Evolutionary conservation across 2,329 filamentous ascomycete species (phyloP).

Genomic region (Ophiostoma sp.): DNA sequence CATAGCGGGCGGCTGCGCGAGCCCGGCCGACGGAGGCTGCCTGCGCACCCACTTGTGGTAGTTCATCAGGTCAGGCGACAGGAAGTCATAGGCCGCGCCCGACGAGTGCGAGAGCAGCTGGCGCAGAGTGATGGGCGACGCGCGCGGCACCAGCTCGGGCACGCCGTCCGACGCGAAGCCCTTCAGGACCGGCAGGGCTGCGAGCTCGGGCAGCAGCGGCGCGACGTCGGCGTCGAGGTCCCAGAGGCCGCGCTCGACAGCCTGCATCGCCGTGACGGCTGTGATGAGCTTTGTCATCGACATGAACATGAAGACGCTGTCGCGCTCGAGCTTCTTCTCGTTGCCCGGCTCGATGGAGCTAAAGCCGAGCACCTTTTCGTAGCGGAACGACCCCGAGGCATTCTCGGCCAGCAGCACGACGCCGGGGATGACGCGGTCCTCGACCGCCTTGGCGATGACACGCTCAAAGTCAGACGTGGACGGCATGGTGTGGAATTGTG

Average conservation of each 20-base stretch:
- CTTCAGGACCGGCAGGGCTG: constrained; percentile 22
- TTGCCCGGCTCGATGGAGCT: constrained; percentile 24
- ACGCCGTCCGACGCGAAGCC: constrained; percentile 17
- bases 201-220: constrained; percentile 26
- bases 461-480: constrained; percentile 23
- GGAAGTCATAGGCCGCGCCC: constrained; percentile 25
- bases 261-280: constrained; percentile 41
- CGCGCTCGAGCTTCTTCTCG: constrained; percentile 24
- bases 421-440: constrained; percentile 24
- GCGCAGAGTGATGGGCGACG: constrained; percentile 25
- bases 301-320: constrained; percentile 34
- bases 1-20: constrained; percentile 13
- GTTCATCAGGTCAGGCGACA: constrained; percentile 21
- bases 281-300: constrained; percentile 43
- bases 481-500: not conserved
- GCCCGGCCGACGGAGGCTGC: constrained; percentile 12
- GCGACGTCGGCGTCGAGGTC: constrained; percentile 43
- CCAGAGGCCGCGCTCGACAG: constrained; percentile 43
- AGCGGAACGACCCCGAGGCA: constrained; percentile 26
- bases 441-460: constrained; percentile 26
- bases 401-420: constrained; percentile 27
- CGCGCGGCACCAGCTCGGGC: constrained; percentile 17
- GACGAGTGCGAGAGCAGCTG: constrained; percentile 25
- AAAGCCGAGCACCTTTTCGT: constrained; percentile 27
- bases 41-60: constrained; percentile 16